Percentiles rank a stretch among this genome's conserved stretches.
These are phyloP conservation scores for Neurospora africana DNA, from an alignment of 495 filamentous ascomycete species.

Conservation along the genomic window DNA sequence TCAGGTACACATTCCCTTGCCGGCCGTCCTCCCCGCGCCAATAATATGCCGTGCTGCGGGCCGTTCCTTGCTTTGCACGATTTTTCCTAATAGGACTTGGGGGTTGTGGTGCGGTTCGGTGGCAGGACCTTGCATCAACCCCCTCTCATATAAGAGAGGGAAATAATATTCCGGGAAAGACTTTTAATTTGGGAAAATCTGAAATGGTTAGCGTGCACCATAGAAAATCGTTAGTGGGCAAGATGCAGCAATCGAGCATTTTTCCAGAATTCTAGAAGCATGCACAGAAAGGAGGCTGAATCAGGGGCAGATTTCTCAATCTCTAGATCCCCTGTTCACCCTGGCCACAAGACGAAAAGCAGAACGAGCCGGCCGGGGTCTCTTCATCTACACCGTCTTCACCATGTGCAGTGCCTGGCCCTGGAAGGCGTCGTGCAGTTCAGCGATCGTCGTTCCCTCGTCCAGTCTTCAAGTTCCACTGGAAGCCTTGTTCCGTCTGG, in stretches of 20 bases:
- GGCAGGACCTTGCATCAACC: too few relatives aligned
- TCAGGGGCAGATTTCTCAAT: not conserved
- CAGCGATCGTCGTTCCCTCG: too few relatives aligned
- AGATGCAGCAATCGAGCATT: slow-evolving; percentile 15
- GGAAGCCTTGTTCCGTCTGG: too few relatives aligned
- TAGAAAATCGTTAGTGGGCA: too few relatives aligned
- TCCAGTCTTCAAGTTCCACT: too few relatives aligned
- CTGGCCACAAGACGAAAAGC: slow-evolving; percentile 39
- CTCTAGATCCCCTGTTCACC: not conserved
- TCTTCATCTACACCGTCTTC: slow-evolving; percentile 18
- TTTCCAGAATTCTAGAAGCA: slow-evolving; percentile 35
- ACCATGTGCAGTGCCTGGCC: too few relatives aligned
- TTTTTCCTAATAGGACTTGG: not conserved
- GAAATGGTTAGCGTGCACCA: too few relatives aligned
- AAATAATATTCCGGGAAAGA: too few relatives aligned
- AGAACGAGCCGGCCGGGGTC: slow-evolving; percentile 37
- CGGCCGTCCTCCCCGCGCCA: not conserved
- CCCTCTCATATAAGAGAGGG: not conserved
- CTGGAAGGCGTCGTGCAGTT: slow-evolving; percentile 26
- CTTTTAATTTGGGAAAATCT: too few relatives aligned
- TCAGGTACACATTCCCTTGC: not conserved
- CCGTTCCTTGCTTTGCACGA: not conserved
- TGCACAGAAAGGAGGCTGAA: slow-evolving; percentile 28
- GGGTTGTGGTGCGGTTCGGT: too few relatives aligned
- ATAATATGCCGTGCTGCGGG: not conserved